Evolutionary conservation across 208 protist species (phyloP), one percentile per base, ranked within the genome.

Genomic region (Balamuthia mandrillaris): DNA sequence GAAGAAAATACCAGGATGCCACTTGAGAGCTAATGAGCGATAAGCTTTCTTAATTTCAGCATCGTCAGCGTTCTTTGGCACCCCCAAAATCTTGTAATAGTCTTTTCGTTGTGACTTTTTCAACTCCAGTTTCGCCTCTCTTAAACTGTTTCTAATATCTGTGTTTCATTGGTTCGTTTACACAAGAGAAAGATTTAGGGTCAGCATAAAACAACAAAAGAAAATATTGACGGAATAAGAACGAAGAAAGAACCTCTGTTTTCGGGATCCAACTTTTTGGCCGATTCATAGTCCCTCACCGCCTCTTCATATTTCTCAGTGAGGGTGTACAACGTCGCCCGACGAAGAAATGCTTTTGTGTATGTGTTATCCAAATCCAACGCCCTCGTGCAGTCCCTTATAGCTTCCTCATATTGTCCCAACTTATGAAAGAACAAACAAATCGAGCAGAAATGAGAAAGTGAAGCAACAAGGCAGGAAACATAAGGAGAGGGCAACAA

Each of bases 11-110:
- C 94, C 93, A 29, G 93, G 93, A 51, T 95, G 93, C 52, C 86
- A 92, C 61, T 92, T 81, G 58, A 94, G 61, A 42, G 93, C 90
- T 12, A 93, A 44, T 79, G 92, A 93, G 60, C 90, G 78, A 72
- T 93, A 95, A 0, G 90, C 91, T 41, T 95, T 94, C 58, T 95
- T 95, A 60, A 95, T 92, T 31, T 95, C 82, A 5, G 60, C 51
- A 7, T 93, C 90, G 14, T 12, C 75, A 0, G 91, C 87, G 21
- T 89, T 47, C 66, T 92, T 89, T 1, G 75, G 10, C 3, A 92
- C 87, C 35, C 84, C 89, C 0, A 94, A 31, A 33, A 93, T 91
- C 54, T 93, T 93, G 86, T 94, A 94, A 58, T 92, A 93, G 44
- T 94, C 88, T 52, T 94, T 94, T 45, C 81, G 44, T 3, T 75